A percentile compares a stretch with the other conserved stretches of the same genome.
Evolutionary conservation across 2,329 filamentous ascomycete genomes (phyloP).

Genomic region (Neopestalotiopsis sp.): DNA sequence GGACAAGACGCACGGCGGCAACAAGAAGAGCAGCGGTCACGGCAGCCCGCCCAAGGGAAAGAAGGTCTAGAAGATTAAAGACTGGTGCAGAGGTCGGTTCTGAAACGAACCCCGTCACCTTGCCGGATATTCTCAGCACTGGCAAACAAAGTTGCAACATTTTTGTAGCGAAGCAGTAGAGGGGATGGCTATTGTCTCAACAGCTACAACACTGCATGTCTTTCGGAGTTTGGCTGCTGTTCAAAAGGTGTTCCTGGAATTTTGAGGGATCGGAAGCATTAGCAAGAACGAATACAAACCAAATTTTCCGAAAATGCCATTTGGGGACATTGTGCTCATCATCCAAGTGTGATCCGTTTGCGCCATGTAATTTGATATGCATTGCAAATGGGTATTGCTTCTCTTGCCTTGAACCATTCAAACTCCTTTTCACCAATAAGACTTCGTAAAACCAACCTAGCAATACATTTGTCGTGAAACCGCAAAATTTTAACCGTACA

Average conservation of each 20-base stretch:
- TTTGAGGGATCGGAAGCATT: background rate
- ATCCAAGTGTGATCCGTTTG: background rate
- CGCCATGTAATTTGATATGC: background rate
- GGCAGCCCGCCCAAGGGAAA: slow-evolving; percentile 35
- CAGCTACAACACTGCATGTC: background rate
- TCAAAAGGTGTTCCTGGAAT: background rate
- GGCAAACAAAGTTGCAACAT: background rate
- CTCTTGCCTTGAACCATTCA: background rate
- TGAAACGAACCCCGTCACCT: background rate
- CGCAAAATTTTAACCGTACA: slow-evolving; percentile 45
- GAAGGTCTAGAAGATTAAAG: slow-evolving; percentile 38
- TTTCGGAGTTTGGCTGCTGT: slow-evolving; percentile 19
- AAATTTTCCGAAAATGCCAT: background rate
- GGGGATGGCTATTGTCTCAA: no score
- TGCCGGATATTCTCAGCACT: background rate
- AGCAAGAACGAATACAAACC: background rate
- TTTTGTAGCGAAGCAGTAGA: no score
- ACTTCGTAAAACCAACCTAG: background rate
- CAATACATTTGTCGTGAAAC: background rate
- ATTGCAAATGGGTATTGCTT: slow-evolving; percentile 24
- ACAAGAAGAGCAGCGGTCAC: slow-evolving; percentile 36
- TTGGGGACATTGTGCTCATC: background rate
- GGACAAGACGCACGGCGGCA: slow-evolving; percentile 39
- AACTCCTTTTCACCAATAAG: background rate
- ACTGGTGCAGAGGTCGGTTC: background rate